phyloP scores from a whole-genome alignment of 139 green algal genomes.

The Pleodorina starrii region DNA sequence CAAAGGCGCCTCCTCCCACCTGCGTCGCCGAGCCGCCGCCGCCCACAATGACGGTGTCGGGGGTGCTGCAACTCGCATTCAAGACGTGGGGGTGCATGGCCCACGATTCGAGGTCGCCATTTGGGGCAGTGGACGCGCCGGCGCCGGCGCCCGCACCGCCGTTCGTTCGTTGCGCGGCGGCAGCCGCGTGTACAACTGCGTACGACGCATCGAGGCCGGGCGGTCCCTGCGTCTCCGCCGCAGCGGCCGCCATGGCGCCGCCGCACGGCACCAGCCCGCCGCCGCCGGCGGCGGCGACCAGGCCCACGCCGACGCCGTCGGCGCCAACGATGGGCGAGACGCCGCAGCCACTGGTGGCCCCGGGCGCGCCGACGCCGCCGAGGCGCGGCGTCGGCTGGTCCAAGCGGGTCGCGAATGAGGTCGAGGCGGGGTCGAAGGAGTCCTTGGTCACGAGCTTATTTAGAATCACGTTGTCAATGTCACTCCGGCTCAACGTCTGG shows the following conservation, averaged over 20 bases:
- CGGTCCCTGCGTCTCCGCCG: conserved; percentile 40
- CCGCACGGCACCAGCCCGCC: neutral
- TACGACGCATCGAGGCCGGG: conserved; percentile 36
- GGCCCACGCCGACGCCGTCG: neutral
- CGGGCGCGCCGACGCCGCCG: neutral
- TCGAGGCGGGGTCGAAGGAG: conserved; percentile 48
- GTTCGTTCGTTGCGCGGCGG: neutral
- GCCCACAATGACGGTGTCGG: neutral
- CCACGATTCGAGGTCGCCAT: conserved; percentile 37
- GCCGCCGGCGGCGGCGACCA: neutral
- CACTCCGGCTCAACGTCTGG: conserved; percentile 26
- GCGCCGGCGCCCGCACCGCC: too few species aligned
- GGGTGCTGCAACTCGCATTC: neutral
- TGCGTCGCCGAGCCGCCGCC: neutral
- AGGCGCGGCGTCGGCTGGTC: conserved; percentile 21
- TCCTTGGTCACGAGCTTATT: conserved; percentile 47
- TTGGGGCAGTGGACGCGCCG: neutral
- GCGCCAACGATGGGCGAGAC: neutral
- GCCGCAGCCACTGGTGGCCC: neutral
- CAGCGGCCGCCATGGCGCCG: conserved; percentile 24
- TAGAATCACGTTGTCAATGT: conserved; percentile 51
- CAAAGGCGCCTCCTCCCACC: neutral
- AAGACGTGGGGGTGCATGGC: conserved; percentile 43
- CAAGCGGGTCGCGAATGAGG: conserved; percentile 40
- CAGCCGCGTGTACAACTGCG: conserved; percentile 13